phyloP scores from a whole-genome alignment of 306 rosid species.

The Acmispon strigosus region DNA sequence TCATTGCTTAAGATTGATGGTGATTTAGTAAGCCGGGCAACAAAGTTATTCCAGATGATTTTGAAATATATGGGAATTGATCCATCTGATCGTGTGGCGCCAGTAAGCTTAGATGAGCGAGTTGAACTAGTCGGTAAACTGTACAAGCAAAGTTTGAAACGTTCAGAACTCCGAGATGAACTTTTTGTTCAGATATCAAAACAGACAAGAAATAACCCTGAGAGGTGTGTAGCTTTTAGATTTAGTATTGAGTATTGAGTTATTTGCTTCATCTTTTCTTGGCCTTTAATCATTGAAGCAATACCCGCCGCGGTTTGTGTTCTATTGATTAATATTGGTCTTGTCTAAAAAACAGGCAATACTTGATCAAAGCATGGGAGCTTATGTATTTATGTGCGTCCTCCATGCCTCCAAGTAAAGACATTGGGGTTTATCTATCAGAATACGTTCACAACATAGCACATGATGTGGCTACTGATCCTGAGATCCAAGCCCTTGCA shows the following conservation, averaged over 20 bases:
- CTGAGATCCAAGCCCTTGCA: slow-evolving; percentile 74
- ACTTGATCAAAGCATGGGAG: slow-evolving; percentile 88
- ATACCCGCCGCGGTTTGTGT: background rate
- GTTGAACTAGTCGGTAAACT: slow-evolving; percentile 78
- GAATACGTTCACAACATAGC: slow-evolving; percentile 81
- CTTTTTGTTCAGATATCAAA: slow-evolving; percentile 88
- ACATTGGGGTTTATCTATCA: slow-evolving; percentile 74
- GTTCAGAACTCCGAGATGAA: slow-evolving; percentile 89
- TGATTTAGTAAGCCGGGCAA: slow-evolving; percentile 81
- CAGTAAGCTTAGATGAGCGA: slow-evolving; percentile 67
- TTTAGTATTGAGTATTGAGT: background rate
- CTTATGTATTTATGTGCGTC: slow-evolving; percentile 84
- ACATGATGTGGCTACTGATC: slow-evolving; percentile 48
- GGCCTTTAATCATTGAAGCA: background rate
- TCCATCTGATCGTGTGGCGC: slow-evolving; percentile 61
- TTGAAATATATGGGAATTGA: slow-evolving; percentile 92
- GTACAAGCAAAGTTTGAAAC: slow-evolving; percentile 86
- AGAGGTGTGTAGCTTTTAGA: slow-evolving; percentile 43
- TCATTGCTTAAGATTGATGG: slow-evolving; percentile 71
- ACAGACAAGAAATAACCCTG: slow-evolving; percentile 92
- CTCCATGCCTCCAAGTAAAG: slow-evolving; percentile 95
- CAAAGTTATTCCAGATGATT: slow-evolving; percentile 73
- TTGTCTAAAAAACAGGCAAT: slow-evolving; percentile 51
- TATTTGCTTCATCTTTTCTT: background rate
- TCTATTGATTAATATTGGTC: slow-evolving; percentile 7